These are phyloP conservation scores for Elaeis guineensis DNA, from an alignment of 176 grass and related monocot species.

Conservation along the genomic window DNA sequence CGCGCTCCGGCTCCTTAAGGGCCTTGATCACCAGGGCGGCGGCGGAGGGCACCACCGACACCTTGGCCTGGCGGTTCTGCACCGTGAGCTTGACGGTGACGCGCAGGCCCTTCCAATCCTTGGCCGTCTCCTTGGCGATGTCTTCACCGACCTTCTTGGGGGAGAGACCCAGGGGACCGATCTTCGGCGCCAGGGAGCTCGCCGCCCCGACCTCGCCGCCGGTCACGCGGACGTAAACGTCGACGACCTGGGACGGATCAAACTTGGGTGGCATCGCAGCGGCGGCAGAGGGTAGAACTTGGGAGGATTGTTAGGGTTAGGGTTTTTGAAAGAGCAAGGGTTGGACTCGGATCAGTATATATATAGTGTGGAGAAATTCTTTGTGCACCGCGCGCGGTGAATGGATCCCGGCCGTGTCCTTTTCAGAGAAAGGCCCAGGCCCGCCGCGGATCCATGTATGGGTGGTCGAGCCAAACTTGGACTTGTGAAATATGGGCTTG, in stretches of 20 bases:
- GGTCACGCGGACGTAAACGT: constrained; percentile 59
- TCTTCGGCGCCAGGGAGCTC: constrained; percentile 62
- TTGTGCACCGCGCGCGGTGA: too few relatives aligned
- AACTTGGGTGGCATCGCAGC: constrained; percentile 62
- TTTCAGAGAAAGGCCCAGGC: too few relatives aligned
- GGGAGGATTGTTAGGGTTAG: too few relatives aligned
- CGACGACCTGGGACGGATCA: constrained; percentile 52
- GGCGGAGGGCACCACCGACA: constrained; percentile 1
- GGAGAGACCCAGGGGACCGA: constrained; percentile 65
- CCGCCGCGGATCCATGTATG: too few relatives aligned
- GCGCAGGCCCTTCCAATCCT: constrained; percentile 80
- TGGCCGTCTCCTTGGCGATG: constrained; percentile 82
- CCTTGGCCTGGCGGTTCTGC: constrained; percentile 75
- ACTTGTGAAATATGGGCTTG: too few relatives aligned
- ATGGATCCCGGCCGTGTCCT: too few relatives aligned
- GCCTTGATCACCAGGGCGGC: too few relatives aligned
- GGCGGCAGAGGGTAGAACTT: not conserved
- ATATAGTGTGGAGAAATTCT: too few relatives aligned
- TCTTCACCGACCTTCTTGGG: constrained; percentile 81
- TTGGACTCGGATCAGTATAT: too few relatives aligned
- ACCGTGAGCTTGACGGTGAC: constrained; percentile 84
- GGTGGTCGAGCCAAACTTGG: too few relatives aligned
- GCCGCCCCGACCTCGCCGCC: constrained; percentile 69
- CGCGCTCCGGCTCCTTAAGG: too few relatives aligned
- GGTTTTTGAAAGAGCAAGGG: too few relatives aligned